Evolutionary conservation across 2,329 filamentous ascomycete genomes (phyloP).

Genomic region (Aureobasidium sp.): DNA sequence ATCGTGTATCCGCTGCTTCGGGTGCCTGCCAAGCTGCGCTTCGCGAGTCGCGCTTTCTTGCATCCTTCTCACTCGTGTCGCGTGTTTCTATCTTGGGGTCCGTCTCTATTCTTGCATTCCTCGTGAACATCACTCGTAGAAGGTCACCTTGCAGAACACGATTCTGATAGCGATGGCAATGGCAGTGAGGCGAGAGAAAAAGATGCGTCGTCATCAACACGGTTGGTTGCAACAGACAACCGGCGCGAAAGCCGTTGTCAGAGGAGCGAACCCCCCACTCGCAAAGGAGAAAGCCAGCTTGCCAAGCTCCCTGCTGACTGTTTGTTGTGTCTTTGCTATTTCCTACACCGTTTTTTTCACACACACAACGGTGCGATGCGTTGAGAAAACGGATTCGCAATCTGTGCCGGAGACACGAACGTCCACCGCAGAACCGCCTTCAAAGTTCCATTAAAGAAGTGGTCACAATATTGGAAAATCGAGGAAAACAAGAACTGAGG

Average conservation of each 20-base stretch:
- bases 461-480: neutral
- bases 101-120: neutral
- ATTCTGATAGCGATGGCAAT: neutral
- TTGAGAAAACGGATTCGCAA: slow-evolving; percentile 5
- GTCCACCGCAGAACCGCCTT: neutral
- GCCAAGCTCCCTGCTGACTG: neutral
- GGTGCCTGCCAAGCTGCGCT: neutral
- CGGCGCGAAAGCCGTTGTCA: neutral
- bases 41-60: neutral
- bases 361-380: neutral
- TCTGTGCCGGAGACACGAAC: neutral
- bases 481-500: neutral
- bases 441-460: neutral
- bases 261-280: slow-evolving; percentile 1
- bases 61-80: neutral
- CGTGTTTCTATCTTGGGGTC: neutral
- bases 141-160: neutral
- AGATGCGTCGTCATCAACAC: neutral
- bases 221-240: slow-evolving; percentile 6
- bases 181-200: neutral
- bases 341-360: neutral
- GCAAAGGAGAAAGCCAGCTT: neutral
- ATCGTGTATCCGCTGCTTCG: neutral
- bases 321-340: slow-evolving; percentile 1
- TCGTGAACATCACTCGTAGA: neutral